Conservation (phyloP, 202 grass and related monocot genomes). For the Brachypodium distachyon region DNA sequence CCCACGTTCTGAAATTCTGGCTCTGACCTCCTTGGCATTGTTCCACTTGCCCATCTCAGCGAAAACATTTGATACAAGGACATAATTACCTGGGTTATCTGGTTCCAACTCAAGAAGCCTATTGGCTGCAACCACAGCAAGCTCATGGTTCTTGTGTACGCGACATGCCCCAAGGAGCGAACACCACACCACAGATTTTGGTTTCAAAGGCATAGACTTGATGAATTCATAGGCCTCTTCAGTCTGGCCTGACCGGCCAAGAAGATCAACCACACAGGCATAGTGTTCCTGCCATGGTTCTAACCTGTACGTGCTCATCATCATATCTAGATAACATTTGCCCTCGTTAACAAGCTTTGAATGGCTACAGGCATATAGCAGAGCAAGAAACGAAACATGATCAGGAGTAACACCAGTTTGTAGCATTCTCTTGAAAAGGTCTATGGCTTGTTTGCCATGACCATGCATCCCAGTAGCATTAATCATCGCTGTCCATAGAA, state of each 20-base stretch:
- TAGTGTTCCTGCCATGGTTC: constrained; percentile 81
- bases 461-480: constrained; percentile 82
- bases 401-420: constrained; percentile 59
- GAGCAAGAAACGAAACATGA: constrained; percentile 64
- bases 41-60: constrained; percentile 69
- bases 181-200: constrained; percentile 67
- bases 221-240: constrained; percentile 69
- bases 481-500: constrained; percentile 77
- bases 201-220: constrained; percentile 52
- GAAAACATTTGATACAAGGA: constrained; percentile 69
- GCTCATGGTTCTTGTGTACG: constrained; percentile 45
- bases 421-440: constrained; percentile 50
- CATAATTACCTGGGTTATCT: constrained; percentile 65
- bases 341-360: constrained; percentile 57
- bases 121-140: constrained; percentile 45
- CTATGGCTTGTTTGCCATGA: constrained; percentile 45
- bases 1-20: constrained; percentile 41
- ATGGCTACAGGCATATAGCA: constrained; percentile 84
- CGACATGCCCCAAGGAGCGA: constrained; percentile 69
- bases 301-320: constrained; percentile 44
- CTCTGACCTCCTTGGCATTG: constrained; percentile 45
- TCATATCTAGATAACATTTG: constrained; percentile 61
- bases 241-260: constrained; percentile 54
- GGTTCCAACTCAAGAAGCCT: constrained; percentile 68
- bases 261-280: constrained; percentile 71